Percentiles rank a stretch among this genome's conserved stretches.
These are phyloP conservation scores for Apiotrichum laibachii DNA, from an alignment of 1,284 basidiomycete species.

Conservation along the genomic window DNA sequence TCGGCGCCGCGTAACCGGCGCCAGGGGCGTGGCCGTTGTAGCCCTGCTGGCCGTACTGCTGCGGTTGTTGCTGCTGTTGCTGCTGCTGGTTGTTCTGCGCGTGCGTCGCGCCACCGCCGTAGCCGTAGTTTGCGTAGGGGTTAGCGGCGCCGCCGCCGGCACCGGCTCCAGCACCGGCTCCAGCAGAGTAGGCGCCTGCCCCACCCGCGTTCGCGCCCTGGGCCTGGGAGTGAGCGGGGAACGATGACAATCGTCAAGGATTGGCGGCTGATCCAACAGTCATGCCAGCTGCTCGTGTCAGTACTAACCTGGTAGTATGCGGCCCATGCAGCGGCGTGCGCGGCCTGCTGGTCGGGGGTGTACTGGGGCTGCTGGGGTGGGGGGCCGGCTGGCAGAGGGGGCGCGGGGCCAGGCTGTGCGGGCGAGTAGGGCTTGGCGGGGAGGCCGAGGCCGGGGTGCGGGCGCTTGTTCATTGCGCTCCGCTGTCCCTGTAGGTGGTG, in stretches of 20 bases:
- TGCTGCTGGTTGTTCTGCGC: conserved; percentile 9
- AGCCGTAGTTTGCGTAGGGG: conserved; percentile 49
- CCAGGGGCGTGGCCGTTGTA: conserved; percentile 1
- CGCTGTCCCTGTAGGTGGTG: background rate
- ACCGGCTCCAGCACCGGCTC: conserved; percentile 2
- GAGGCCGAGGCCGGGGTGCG: conserved; percentile 27
- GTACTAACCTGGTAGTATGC: conserved; percentile 48
- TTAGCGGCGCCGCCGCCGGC: conserved; percentile 24
- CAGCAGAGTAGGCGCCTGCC: conserved; percentile 7
- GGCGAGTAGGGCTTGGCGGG: conserved; percentile 40
- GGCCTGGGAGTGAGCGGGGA: background rate
- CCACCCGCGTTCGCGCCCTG: conserved; percentile 7
- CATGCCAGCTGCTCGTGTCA: background rate
- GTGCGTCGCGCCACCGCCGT: conserved; percentile 44
- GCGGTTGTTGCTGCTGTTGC: conserved; percentile 5
- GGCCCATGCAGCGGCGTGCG: conserved; percentile 48
- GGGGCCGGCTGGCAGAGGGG: conserved; percentile 44
- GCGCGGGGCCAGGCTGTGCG: conserved; percentile 57
- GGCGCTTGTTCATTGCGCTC: conserved; percentile 36
- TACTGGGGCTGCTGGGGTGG: conserved; percentile 34
- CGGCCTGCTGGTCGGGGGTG: conserved; percentile 26
- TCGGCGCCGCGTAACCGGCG: background rate
- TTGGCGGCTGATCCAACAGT: background rate
- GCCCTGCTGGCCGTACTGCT: conserved; percentile 7
- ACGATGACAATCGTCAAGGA: background rate